Percentiles rank a stretch among this genome's conserved stretches.
Conservation (phyloP, 352 stramenopile species). For the Phytophthora podocarpi region DNA sequence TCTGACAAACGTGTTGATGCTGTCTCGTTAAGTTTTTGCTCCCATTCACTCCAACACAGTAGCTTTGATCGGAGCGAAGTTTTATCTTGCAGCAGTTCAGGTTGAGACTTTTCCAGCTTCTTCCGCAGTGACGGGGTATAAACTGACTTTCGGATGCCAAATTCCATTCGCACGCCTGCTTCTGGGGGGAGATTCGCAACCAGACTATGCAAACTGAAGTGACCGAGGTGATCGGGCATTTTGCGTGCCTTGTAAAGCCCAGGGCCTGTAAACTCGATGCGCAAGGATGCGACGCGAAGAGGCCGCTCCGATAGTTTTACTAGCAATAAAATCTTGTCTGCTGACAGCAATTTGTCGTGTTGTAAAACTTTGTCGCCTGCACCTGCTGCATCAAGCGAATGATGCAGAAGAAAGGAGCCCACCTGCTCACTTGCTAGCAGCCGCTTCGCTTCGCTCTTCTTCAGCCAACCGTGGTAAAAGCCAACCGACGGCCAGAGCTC, state of each 20-base stretch:
- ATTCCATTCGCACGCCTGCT: slow-evolving; percentile 38
- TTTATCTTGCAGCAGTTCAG: slow-evolving; percentile 12
- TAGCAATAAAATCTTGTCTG: slow-evolving; percentile 34
- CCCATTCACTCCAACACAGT: slow-evolving; percentile 39
- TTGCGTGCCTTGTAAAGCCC: slow-evolving; percentile 48
- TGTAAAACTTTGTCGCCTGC: not conserved
- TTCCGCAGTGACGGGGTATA: slow-evolving; percentile 18
- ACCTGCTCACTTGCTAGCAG: slow-evolving; percentile 32
- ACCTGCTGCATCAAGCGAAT: not conserved
- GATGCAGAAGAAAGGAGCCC: slow-evolving; percentile 57
- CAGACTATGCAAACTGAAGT: slow-evolving; percentile 56
- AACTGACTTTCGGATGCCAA: slow-evolving; percentile 40
- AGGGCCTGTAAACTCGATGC: slow-evolving; percentile 36
- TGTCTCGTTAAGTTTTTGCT: slow-evolving; percentile 26
- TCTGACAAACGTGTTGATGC: slow-evolving; percentile 12
- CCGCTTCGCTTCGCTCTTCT: slow-evolving; percentile 31
- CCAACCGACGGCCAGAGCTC: slow-evolving; percentile 59
- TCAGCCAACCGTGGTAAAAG: slow-evolving; percentile 54
- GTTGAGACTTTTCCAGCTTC: slow-evolving; percentile 15
- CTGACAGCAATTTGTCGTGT: not conserved
- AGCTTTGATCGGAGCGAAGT: slow-evolving; percentile 8
- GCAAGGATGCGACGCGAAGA: slow-evolving; percentile 43
- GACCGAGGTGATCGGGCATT: slow-evolving; percentile 19
- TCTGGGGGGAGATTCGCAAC: slow-evolving; percentile 44
- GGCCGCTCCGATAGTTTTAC: slow-evolving; percentile 52